Base-by-base conservation (phyloP, 352 stramenopile genomes). In the Nothophytophthora sp. region DNA sequence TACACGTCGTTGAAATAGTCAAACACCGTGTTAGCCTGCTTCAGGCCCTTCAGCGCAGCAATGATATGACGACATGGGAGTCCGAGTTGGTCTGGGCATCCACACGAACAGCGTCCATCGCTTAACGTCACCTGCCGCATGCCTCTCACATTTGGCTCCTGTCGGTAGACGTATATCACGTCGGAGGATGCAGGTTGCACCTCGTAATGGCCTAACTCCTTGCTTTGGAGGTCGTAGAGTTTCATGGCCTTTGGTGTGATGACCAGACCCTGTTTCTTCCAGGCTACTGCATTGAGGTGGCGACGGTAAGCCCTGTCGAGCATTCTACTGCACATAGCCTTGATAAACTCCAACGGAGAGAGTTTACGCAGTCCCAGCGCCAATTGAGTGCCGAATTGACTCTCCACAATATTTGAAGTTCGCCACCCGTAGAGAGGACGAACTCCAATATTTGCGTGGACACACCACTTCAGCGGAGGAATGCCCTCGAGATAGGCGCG, bases 321-420 rank as follows among this genome's bases (percentile, higher is more conserved):
- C 4, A 49, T 36, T 0, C 38, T 10, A 7, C 27, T 18, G 30
- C 38, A 49, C 38, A 56, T 49, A 3, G 30, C 47, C 13, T 41
- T 36, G 11, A 55, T 32, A 20, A 55, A 55, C 9, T 32, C n/a
- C 19, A 22, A 32, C n/a, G 48, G 48, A 4, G 15, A 30, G 6
- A 49, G 23, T 6, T 40, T n/a, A 12, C 30, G 20, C 1, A 43
- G 27, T 2, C 28, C 37, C 22, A 35, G 30, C 2, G n/a, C 48
- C 18, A 55, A 24, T 7, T 49, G 16, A 10, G 37, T 35, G 13
- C 29, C 38, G 42, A 39, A 39, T 8, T 19, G 9, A 18, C 33
- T 39, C 34, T 56, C 38, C 4, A 49, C 38, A 15, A 56, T 43
- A 22, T 56, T 56, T 2, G 48, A 49, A 2, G 48, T 56, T 23